A percentile compares a stretch with the other conserved stretches of the same genome.
Conservation (phyloP, 2,329 filamentous ascomycete genomes). For the Apiospora aurea region DNA sequence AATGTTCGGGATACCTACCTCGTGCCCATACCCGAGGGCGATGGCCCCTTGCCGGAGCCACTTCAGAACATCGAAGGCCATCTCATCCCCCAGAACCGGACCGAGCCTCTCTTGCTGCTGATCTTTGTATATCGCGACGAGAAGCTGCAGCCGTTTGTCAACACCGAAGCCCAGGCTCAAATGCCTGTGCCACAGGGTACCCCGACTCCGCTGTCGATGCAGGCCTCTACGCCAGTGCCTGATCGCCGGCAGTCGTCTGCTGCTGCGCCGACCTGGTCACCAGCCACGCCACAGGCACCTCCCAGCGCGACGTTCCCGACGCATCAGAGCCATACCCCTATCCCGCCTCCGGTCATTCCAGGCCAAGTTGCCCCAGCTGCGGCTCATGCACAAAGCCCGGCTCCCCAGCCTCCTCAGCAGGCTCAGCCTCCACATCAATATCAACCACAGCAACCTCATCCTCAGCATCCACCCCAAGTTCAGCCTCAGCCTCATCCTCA, state of each 20-base stretch:
- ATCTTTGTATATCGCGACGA: constrained; percentile 84
- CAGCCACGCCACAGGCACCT: constrained; percentile 53
- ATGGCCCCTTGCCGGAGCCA: constrained; percentile 79
- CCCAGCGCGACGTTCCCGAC: constrained; percentile 32
- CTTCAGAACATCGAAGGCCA: constrained; percentile 89
- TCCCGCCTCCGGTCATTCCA: constrained; percentile 42
- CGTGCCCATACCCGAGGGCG: constrained; percentile 80
- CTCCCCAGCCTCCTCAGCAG: not conserved
- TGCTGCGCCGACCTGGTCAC: constrained; percentile 61
- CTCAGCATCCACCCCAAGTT: not conserved
- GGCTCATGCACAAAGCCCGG: constrained; percentile 6
- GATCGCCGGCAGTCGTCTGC: constrained; percentile 54
- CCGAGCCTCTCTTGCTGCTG: constrained; percentile 80
- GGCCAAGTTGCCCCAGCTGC: constrained; percentile 37
- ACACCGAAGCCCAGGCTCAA: constrained; percentile 33
- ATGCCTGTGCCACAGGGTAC: constrained; percentile 33
- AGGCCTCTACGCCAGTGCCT: not conserved
- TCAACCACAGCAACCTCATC: not conserved
- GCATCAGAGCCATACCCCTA: constrained; percentile 43
- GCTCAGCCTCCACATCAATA: constrained; percentile 29
- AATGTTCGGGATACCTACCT: constrained; percentile 92
- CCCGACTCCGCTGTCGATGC: constrained; percentile 35
- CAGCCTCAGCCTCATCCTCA: constrained; percentile 31
- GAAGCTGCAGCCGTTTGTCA: constrained; percentile 42
- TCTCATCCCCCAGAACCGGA: constrained; percentile 73